phyloP scores from a whole-genome alignment of 192 early-diverging fungal genomes.

The Piromyces sp. region DNA sequence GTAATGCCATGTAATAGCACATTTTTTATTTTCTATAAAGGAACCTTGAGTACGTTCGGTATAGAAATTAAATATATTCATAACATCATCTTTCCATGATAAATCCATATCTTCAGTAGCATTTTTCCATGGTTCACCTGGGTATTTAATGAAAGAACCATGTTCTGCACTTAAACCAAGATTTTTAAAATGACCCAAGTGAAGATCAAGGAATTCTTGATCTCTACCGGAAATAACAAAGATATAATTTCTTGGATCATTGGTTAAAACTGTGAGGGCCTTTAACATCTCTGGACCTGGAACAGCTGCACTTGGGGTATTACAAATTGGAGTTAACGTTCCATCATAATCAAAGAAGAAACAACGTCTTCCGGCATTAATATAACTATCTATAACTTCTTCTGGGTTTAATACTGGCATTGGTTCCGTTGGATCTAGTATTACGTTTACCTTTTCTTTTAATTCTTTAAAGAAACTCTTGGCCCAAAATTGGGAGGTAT shows the following conservation, averaged over 20 bases:
- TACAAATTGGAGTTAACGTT: slow-evolving; percentile 78
- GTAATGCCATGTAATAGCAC: slow-evolving; percentile 93
- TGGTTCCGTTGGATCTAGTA: slow-evolving; percentile 18
- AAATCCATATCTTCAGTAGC: slow-evolving; percentile 47
- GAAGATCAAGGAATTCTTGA: slow-evolving; percentile 60
- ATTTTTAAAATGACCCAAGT: slow-evolving; percentile 57
- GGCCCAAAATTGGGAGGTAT: slow-evolving; percentile 82
- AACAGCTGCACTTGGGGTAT: slow-evolving; percentile 59
- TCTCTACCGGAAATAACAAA: slow-evolving; percentile 90
- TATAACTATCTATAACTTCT: slow-evolving; percentile 20
- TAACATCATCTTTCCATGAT: slow-evolving; percentile 84
- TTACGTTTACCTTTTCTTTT: slow-evolving; percentile 9
- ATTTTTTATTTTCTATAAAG: slow-evolving; percentile 45
- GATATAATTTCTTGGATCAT: slow-evolving; percentile 65
- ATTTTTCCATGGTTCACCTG: slow-evolving; percentile 34
- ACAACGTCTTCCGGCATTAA: slow-evolving; percentile 46
- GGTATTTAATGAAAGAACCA: slow-evolving; percentile 80
- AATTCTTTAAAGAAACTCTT: slow-evolving; percentile 62
- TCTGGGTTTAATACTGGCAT: slow-evolving; percentile 24
- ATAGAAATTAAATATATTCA: slow-evolving; percentile 85
- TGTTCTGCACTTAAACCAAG: slow-evolving; percentile 87
- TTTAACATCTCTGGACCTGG: slow-evolving; percentile 69
- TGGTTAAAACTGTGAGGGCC: slow-evolving; percentile 42
- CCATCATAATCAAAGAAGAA: slow-evolving; percentile 96
- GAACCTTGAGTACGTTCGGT: slow-evolving; percentile 80